Evolutionary conservation across 1,284 basidiomycete species (phyloP), one percentile per base, ranked within the genome.

Genomic region (Ceraceosorus bombacis): DNA sequence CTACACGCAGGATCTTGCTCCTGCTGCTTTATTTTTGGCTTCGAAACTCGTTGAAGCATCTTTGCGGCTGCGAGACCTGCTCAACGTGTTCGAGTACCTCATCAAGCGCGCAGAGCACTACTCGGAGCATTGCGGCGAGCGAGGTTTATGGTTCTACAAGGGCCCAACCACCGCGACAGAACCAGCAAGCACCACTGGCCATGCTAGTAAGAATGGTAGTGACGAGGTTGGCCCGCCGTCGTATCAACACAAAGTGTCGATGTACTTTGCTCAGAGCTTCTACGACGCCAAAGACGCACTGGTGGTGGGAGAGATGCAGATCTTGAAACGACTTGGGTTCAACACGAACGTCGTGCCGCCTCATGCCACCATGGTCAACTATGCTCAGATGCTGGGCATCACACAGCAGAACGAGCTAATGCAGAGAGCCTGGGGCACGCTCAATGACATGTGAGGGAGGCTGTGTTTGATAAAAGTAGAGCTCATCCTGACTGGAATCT

Each of bases 11-110:
- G 91, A 97, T 74, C 84, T 95, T 55, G 88, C 87, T 10, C 90
- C 95, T 84, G 92, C 92, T 9, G 85, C 89, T 0, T 83, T 99
- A 12, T 95, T 93, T 76, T 85, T 99, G 54, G 89, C 92, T 0
- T 92, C 92, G 1, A 99, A 99, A 78, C 83, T 98, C 10, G 90
- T 95, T 79, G 94, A 99, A 80, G 90, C 89, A 63, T 88, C 90
- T 0, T 78, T 94, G 6, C 84, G 91, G 10, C 88, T 97, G 78
- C 13, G 94, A 38, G 91, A 97, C 76, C 84, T 98, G 63, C 86
- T 97, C 79, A 97, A 97, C 77, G 86, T 90, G 51, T 97, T 89
- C 78, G 89, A 96, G 79, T 84, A 89, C 56, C 83, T 97, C 56
- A 13, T 64, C 13, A 55, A 62, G 49, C 53, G 66, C 4, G 62